A percentile compares a stretch with the other conserved stretches of the same genome.
Conservation (phyloP, 1,284 basidiomycete species). For the Moesziomyces antarcticus region DNA sequence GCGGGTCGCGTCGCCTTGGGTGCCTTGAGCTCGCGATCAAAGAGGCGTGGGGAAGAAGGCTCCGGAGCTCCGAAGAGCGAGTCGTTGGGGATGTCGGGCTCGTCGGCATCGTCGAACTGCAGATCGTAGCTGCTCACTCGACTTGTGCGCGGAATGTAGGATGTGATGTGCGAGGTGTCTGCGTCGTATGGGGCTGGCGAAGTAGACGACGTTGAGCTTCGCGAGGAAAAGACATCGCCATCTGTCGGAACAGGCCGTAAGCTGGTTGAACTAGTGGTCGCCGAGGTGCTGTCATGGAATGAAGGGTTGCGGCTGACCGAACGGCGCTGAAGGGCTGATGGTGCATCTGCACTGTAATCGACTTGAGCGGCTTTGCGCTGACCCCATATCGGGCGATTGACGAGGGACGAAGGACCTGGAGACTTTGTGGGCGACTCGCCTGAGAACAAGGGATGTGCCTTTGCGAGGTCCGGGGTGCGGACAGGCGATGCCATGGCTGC, state of each 20-base stretch:
- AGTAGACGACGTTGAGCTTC: neutral
- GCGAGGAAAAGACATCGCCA: slow-evolving; percentile 31
- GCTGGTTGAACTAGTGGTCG: slow-evolving; percentile 7
- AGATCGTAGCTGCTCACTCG: slow-evolving; percentile 49
- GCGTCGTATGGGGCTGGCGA: neutral
- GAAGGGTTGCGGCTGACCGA: slow-evolving; percentile 35
- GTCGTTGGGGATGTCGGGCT: slow-evolving; percentile 22
- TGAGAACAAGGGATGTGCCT: slow-evolving; percentile 41
- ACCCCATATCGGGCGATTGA: slow-evolving; percentile 49
- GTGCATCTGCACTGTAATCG: slow-evolving; percentile 34
- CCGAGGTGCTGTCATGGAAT: slow-evolving; percentile 13
- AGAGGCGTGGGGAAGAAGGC: slow-evolving; percentile 23
- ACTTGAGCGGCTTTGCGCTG: slow-evolving; percentile 34
- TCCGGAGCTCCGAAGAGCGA: slow-evolving; percentile 38
- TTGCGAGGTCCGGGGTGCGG: slow-evolving; percentile 13
- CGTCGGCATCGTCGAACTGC: slow-evolving; percentile 49
- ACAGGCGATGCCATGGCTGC: slow-evolving; percentile 29
- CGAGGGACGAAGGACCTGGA: slow-evolving; percentile 37
- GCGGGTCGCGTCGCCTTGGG: slow-evolving; percentile 10
- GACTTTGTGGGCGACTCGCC: slow-evolving; percentile 46
- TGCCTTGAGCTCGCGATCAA: slow-evolving; percentile 20
- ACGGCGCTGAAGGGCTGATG: slow-evolving; percentile 13
- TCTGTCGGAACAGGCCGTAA: slow-evolving; percentile 26
- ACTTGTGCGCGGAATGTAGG: slow-evolving; percentile 39
- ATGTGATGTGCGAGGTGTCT: slow-evolving; percentile 10